Percentiles rank a stretch among this genome's conserved stretches.
Evolutionary conservation across 176 grass and related monocot genomes (phyloP).

Genomic region (Hsuehochloa calcarea): DNA sequence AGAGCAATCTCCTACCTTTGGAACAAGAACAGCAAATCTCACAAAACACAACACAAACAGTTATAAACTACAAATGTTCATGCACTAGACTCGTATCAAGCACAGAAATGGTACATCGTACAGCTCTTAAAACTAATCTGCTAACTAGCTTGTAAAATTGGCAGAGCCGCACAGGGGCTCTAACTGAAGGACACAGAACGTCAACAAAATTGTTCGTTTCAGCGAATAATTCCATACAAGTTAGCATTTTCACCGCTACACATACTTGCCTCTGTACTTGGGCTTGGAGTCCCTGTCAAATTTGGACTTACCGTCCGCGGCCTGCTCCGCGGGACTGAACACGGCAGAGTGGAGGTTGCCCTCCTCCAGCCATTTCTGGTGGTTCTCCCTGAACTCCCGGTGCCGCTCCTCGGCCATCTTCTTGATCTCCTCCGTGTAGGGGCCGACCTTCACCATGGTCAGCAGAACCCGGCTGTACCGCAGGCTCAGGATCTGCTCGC

Average conservation of each 20-base stretch:
- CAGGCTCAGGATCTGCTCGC: slow-evolving; percentile 84
- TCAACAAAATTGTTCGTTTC: not conserved
- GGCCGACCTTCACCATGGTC: slow-evolving; percentile 74
- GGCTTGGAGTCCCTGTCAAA: slow-evolving; percentile 75
- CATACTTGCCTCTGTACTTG: slow-evolving; percentile 94
- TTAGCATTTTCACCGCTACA: slow-evolving; percentile 40
- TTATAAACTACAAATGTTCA: not conserved
- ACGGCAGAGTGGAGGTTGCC: slow-evolving; percentile 80
- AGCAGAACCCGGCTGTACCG: slow-evolving; percentile 78
- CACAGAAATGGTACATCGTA: not conserved
- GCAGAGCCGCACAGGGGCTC: no score
- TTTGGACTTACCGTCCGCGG: slow-evolving; percentile 31
- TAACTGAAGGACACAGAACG: not conserved
- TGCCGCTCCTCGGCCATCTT: slow-evolving; percentile 49
- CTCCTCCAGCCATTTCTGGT: slow-evolving; percentile 88
- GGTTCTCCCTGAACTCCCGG: slow-evolving; percentile 81
- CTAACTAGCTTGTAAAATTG: not conserved
- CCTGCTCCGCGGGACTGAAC: slow-evolving; percentile 49
- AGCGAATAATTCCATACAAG: not conserved
- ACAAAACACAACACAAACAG: not conserved
- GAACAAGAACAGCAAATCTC: not conserved
- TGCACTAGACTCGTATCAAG: not conserved
- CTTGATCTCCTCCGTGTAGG: slow-evolving; percentile 56
- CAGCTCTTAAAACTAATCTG: not conserved
- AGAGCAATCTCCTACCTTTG: not conserved